These are phyloP conservation scores for Soucietia sequanensis DNA, from an alignment of 805 yeast species.

Conservation along the genomic window DNA sequence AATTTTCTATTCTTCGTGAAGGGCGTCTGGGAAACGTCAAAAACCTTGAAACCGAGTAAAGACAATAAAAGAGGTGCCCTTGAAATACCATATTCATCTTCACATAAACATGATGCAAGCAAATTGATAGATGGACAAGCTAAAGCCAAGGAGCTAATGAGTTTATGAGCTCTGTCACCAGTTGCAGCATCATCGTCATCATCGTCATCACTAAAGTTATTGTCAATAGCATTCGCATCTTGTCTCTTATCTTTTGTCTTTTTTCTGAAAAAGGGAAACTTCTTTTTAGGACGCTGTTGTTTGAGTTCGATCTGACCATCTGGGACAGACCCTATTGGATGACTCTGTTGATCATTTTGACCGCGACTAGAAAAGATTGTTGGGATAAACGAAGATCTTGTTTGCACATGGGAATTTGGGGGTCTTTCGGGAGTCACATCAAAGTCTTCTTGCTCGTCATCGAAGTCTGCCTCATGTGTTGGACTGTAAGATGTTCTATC, in stretches of 20 bases:
- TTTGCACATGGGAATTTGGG: neutral
- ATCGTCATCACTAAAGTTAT: slow-evolving; percentile 14
- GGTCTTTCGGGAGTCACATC: neutral
- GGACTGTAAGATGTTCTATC: slow-evolving; percentile 7
- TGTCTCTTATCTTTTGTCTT: slow-evolving; percentile 10
- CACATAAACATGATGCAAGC: slow-evolving; percentile 69
- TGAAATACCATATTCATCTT: slow-evolving; percentile 72
- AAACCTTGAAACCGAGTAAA: slow-evolving; percentile 64
- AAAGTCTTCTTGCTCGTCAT: neutral
- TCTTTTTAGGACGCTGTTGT: slow-evolving; percentile 3
- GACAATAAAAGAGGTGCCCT: slow-evolving; percentile 83
- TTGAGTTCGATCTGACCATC: neutral
- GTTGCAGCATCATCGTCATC: slow-evolving; percentile 28
- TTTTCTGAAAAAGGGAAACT: slow-evolving; percentile 2
- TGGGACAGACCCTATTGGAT: neutral
- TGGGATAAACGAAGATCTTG: slow-evolving; percentile 1
- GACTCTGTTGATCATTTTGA: neutral
- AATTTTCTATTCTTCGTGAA: slow-evolving; percentile 46
- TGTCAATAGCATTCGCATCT: slow-evolving; percentile 13
- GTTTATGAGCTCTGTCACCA: slow-evolving; percentile 34
- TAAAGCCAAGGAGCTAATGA: slow-evolving; percentile 47
- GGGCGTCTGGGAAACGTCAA: slow-evolving; percentile 44
- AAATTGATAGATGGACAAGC: slow-evolving; percentile 76
- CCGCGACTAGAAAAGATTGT: neutral
- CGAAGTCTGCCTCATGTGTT: neutral